A percentile compares a stretch with the other conserved stretches of the same genome.
These are phyloP conservation scores for Fraxinus floribunda DNA, from an alignment of 305 asterid genomes.

Conservation along the genomic window DNA sequence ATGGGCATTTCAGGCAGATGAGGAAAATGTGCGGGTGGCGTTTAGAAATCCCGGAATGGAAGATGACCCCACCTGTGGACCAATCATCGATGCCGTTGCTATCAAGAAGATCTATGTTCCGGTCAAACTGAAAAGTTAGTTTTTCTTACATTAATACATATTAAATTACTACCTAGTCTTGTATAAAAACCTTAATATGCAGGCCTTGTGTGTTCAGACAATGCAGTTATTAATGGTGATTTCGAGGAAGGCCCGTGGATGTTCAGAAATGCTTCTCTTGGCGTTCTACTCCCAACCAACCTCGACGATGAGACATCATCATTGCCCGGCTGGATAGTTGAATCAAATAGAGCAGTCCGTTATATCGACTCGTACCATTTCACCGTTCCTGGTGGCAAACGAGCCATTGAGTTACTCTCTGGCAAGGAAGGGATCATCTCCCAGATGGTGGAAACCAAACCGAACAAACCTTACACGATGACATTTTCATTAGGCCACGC, in stretches of 20 bases:
- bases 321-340: constrained; percentile 95
- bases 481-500: constrained; percentile 79
- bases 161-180: background rate
- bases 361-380: constrained; percentile 82
- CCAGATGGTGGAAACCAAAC: constrained; percentile 85
- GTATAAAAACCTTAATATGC: background rate
- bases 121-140: constrained; percentile 63
- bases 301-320: constrained; percentile 86
- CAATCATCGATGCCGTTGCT: constrained; percentile 85
- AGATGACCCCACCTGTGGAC: constrained; percentile 96
- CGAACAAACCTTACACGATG: constrained; percentile 63
- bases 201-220: constrained; percentile 37
- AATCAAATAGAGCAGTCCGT: constrained; percentile 92
- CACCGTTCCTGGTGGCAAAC: constrained; percentile 79
- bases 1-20: constrained; percentile 75
- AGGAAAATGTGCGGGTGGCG: constrained; percentile 52
- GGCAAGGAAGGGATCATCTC: constrained; percentile 97
- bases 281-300: constrained; percentile 90
- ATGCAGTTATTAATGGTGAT: constrained; percentile 85
- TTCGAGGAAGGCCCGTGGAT: constrained; percentile 98
- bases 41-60: constrained; percentile 91
- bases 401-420: constrained; percentile 80
- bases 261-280: constrained; percentile 85
- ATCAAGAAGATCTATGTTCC: constrained; percentile 84
- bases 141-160: background rate